Evolutionary conservation across 2,329 filamentous ascomycete genomes (phyloP).

Genomic region (Bipolaris victoriae): DNA sequence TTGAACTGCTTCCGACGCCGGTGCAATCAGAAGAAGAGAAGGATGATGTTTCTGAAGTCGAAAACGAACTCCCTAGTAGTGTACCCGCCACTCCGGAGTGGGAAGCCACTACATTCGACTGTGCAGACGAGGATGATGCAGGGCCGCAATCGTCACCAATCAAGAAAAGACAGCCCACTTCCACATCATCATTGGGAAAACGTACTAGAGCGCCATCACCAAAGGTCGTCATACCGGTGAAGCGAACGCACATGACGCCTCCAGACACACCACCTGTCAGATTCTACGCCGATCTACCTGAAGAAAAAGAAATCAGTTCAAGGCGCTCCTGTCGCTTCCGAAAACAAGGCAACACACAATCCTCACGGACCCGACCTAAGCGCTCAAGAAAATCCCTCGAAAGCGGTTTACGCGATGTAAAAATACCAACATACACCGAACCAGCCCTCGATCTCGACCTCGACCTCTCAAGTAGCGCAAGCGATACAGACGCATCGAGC

Average conservation of each 20-base stretch:
- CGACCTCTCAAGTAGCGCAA: background rate
- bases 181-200: slow-evolving; percentile 28
- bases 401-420: slow-evolving; percentile 25
- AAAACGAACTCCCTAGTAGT: slow-evolving; percentile 5
- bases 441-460: slow-evolving; percentile 4
- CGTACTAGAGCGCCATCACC: slow-evolving; percentile 35
- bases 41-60: slow-evolving; percentile 21
- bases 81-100: slow-evolving; percentile 9
- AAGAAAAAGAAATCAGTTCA: slow-evolving; percentile 18
- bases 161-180: slow-evolving; percentile 20
- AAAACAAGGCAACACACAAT: slow-evolving; percentile 12
- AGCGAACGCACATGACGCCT: slow-evolving; percentile 26
- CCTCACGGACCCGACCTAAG: slow-evolving; percentile 13
- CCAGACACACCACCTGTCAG: slow-evolving; percentile 18
- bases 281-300: slow-evolving; percentile 28
- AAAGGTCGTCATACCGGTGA: slow-evolving; percentile 35
- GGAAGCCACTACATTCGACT: slow-evolving; percentile 20
- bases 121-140: slow-evolving; percentile 25
- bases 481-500: background rate
- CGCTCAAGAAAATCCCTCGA: slow-evolving; percentile 21
- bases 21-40: slow-evolving; percentile 31
- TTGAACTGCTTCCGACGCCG: slow-evolving; percentile 39
- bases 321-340: slow-evolving; percentile 6
- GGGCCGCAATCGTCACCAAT: slow-evolving; percentile 36
- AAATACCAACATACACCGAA: slow-evolving; percentile 24